phyloP scores from a whole-genome alignment of 2,329 filamentous ascomycete species.

The Penicillium sp. region DNA sequence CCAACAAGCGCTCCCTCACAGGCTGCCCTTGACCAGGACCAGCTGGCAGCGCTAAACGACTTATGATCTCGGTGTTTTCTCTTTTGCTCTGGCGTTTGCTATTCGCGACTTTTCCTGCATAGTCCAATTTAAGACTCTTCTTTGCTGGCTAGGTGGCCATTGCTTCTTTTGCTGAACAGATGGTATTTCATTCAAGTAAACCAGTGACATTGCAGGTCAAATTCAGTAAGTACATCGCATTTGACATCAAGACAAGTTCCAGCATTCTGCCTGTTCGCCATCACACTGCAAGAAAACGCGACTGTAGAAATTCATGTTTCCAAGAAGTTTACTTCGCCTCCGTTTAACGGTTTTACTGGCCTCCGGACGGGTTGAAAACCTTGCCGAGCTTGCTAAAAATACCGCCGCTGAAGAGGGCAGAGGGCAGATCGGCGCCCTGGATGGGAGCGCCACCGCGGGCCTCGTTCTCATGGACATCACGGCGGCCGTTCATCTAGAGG shows the following conservation, averaged over 20 bases:
- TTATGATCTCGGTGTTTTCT: slow-evolving; percentile 19
- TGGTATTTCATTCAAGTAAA: slow-evolving; percentile 2
- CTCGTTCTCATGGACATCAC: slow-evolving; percentile 13
- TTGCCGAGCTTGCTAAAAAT: slow-evolving; percentile 16
- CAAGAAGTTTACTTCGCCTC: not conserved
- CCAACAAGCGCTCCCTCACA: slow-evolving; percentile 13
- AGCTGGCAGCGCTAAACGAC: slow-evolving; percentile 15
- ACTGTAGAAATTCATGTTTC: not conserved
- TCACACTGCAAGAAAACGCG: not conserved
- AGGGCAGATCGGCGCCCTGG: slow-evolving; percentile 18
- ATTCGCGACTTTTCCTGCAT: not conserved
- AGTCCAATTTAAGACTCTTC: not conserved
- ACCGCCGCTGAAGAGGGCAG: slow-evolving; percentile 16
- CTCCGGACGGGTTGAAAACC: slow-evolving; percentile 3
- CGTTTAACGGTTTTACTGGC: not conserved
- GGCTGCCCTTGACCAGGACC: slow-evolving; percentile 6
- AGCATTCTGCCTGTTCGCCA: not conserved
- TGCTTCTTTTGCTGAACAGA: not conserved
- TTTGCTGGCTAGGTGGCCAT: not conserved
- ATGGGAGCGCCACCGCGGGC: slow-evolving; percentile 16
- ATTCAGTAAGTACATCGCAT: slow-evolving; percentile 11
- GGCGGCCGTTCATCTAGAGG: slow-evolving; percentile 15
- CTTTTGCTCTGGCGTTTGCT: not conserved
- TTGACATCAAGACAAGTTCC: not conserved
- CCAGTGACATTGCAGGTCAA: slow-evolving; percentile 6